phyloP scores from a whole-genome alignment of 1,284 basidiomycete species.

The Ganoderma leucocontextum region DNA sequence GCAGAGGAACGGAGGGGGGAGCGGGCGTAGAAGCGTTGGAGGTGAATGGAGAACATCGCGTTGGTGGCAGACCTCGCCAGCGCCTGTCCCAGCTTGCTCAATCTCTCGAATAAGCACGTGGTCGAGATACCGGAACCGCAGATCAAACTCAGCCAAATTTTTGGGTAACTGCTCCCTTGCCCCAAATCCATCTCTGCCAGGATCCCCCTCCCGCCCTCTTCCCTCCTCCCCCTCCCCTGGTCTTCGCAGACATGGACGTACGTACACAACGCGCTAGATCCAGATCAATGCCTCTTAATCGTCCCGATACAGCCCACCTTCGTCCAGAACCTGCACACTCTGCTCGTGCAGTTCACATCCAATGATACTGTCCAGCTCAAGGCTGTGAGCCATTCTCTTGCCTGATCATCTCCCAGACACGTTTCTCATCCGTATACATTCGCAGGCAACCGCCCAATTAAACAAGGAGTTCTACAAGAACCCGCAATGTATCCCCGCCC shows the following conservation, averaged over 20 bases:
- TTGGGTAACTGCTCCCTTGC: constrained; percentile 30
- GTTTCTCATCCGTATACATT: constrained; percentile 2
- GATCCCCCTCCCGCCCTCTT: constrained; percentile 22
- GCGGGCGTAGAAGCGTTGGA: not conserved
- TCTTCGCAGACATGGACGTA: constrained; percentile 40
- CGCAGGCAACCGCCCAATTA: constrained; percentile 89
- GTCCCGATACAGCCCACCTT: constrained; percentile 60
- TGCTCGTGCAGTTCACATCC: constrained; percentile 85
- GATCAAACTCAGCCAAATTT: constrained; percentile 41
- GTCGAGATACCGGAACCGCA: constrained; percentile 18
- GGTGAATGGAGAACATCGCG: not conserved
- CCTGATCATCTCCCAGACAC: constrained; percentile 6
- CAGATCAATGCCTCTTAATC: constrained; percentile 11
- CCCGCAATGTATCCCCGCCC: constrained; percentile 89
- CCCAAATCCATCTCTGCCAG: constrained; percentile 25
- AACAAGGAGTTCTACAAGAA: constrained; percentile 94
- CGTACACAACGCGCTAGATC: constrained; percentile 16
- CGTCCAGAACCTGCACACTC: constrained; percentile 82
- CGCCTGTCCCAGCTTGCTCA: not conserved
- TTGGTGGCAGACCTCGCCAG: not conserved
- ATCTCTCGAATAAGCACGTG: constrained; percentile 27
- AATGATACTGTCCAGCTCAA: constrained; percentile 91
- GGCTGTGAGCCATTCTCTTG: constrained; percentile 63
- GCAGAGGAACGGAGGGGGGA: not conserved
- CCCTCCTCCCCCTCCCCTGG: constrained; percentile 18